Evolutionary conservation across 805 yeast genomes (phyloP).

Genomic region (Ogataea trehalophila): DNA sequence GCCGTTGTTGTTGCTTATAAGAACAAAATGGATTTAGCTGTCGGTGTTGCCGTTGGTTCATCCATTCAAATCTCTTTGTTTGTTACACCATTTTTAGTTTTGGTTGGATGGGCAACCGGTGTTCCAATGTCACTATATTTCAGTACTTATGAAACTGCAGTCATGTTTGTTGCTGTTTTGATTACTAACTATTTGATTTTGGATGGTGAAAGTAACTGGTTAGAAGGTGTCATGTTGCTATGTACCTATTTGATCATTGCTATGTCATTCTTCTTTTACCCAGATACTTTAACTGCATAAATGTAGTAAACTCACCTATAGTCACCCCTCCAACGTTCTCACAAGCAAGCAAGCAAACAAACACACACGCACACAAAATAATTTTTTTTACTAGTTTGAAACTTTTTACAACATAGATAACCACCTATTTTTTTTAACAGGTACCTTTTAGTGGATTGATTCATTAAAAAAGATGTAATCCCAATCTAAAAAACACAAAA

Average conservation of each 20-base stretch:
- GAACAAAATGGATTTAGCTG: slow-evolving; percentile 95
- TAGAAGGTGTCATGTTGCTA: slow-evolving; percentile 90
- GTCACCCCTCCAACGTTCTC: too few relatives aligned
- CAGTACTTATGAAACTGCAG: slow-evolving; percentile 90
- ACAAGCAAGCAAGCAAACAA: too few relatives aligned
- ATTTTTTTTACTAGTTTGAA: too few relatives aligned
- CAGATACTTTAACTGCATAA: slow-evolving; percentile 41
- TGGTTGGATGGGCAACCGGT: slow-evolving; percentile 87
- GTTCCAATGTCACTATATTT: slow-evolving; percentile 92
- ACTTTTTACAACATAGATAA: too few relatives aligned
- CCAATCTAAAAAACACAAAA: too few relatives aligned
- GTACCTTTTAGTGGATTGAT: too few relatives aligned
- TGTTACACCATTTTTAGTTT: slow-evolving; percentile 92
- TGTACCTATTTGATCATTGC: slow-evolving; percentile 86
- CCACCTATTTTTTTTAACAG: too few relatives aligned
- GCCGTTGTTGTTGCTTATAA: slow-evolving; percentile 92
- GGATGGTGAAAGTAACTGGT: slow-evolving; percentile 96
- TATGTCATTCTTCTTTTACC: slow-evolving; percentile 84
- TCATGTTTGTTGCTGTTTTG: slow-evolving; percentile 83
- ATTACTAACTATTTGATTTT: slow-evolving; percentile 80
- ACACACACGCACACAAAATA: too few relatives aligned
- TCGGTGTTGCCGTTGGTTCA: slow-evolving; percentile 95
- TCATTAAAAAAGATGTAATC: too few relatives aligned
- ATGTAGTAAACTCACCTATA: neutral
- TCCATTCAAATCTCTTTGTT: slow-evolving; percentile 93